Evolutionary conservation across 352 stramenopile species (phyloP).

Genomic region (Pythium chondricola): DNA sequence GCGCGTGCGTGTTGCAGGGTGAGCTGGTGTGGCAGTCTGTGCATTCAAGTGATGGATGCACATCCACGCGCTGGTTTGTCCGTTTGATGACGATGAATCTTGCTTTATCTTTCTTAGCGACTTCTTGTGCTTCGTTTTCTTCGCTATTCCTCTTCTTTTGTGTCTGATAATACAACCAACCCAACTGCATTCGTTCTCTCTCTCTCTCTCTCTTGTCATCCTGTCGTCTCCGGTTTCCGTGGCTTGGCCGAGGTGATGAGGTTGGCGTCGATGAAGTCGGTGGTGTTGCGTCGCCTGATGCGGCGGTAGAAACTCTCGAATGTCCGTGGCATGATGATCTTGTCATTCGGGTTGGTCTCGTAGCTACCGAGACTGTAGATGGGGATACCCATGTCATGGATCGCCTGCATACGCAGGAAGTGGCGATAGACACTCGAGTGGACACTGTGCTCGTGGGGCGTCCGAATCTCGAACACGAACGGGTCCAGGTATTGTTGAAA

Average conservation of each 20-base stretch:
- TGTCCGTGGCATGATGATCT: constrained; percentile 43
- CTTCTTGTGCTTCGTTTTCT: constrained; percentile 38
- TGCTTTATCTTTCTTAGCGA: constrained; percentile 25
- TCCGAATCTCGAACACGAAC: constrained; percentile 56
- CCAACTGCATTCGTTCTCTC: neutral
- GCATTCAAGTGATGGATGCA: neutral
- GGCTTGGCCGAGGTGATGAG: constrained; percentile 38
- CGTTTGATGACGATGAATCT: constrained; percentile 20
- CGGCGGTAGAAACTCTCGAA: constrained; percentile 41
- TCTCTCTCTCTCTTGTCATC: neutral
- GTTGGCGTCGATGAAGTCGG: constrained; percentile 50
- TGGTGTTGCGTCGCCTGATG: constrained; percentile 41
- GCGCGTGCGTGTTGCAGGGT: neutral
- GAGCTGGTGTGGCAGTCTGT: neutral
- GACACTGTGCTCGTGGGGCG: constrained; percentile 42
- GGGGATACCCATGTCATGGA: constrained; percentile 68
- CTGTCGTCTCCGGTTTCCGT: neutral
- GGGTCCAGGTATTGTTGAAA: constrained; percentile 71
- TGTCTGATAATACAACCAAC: constrained; percentile 61
- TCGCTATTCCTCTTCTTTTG: constrained; percentile 32
- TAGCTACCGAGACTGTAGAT: constrained; percentile 69
- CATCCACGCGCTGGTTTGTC: no score
- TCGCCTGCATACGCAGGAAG: constrained; percentile 45
- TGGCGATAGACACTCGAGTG: constrained; percentile 75
- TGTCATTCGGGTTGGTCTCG: constrained; percentile 35